A percentile compares a stretch with the other conserved stretches of the same genome.
phyloP scores from a whole-genome alignment of 108 stramenopile species.

The Bacterosira constricta region DNA sequence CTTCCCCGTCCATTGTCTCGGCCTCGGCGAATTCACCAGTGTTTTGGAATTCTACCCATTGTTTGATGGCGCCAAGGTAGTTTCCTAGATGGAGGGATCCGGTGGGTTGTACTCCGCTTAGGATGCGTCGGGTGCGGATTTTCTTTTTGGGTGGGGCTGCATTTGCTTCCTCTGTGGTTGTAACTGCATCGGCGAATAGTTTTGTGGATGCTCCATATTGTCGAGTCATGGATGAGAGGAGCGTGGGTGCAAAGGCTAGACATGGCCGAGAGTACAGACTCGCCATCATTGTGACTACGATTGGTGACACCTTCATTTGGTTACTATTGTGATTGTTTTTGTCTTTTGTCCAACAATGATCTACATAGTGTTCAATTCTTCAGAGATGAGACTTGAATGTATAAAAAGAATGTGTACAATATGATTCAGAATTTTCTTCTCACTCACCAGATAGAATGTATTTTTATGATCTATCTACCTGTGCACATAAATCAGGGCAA shows the following conservation, averaged over 20 bases:
- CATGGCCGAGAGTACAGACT: conserved; percentile 16
- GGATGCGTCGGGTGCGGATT: conserved; percentile 65
- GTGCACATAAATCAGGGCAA: too few species aligned
- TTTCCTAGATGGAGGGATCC: conserved; percentile 98
- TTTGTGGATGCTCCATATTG: not conserved
- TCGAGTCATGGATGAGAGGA: not conserved
- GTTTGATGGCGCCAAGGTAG: conserved; percentile 96
- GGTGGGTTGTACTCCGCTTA: conserved; percentile 98
- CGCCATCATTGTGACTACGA: conserved; percentile 2
- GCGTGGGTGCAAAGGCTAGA: conserved; percentile 11
- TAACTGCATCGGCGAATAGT: conserved; percentile 14
- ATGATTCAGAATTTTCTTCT: too few species aligned
- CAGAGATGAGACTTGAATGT: too few species aligned
- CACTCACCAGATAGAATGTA: too few species aligned
- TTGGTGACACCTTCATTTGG: not conserved
- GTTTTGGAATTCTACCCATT: conserved; percentile 97
- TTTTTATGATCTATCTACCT: too few species aligned
- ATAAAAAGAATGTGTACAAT: too few species aligned
- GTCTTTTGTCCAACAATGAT: too few species aligned
- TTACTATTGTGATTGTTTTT: too few species aligned
- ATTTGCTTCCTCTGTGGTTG: not conserved
- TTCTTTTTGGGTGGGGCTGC: conserved; percentile 41
- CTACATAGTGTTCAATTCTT: too few species aligned
- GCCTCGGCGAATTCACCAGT: conserved; percentile 56
- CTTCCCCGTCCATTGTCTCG: conserved; percentile 51